phyloP scores from a whole-genome alignment of 148 eudicot genomes.

The Arctostaphylos glauca region DNA sequence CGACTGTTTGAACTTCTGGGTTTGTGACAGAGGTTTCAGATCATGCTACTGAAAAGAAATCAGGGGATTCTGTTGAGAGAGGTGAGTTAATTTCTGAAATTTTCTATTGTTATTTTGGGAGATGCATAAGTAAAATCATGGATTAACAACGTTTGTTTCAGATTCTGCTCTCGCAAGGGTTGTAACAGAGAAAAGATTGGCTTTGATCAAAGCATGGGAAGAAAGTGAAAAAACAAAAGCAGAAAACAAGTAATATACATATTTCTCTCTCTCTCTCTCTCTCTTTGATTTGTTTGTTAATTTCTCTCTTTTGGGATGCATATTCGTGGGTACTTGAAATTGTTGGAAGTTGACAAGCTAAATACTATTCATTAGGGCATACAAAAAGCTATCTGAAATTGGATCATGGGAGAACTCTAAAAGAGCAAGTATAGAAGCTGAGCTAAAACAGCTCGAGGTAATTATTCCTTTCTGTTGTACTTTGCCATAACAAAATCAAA shows the following conservation, averaged over 20 bases:
- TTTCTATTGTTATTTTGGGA: too few species aligned
- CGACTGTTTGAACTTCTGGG: neutral
- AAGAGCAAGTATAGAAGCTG: constrained; percentile 54
- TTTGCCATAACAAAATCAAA: neutral
- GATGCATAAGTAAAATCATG: neutral
- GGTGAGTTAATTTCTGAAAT: constrained; percentile 18
- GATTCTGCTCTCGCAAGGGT: constrained; percentile 47
- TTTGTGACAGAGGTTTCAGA: constrained; percentile 17
- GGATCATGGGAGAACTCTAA: constrained; percentile 60
- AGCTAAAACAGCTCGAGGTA: constrained; percentile 61
- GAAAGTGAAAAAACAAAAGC: constrained; percentile 59
- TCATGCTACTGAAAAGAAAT: constrained; percentile 24
- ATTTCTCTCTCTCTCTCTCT: neutral
- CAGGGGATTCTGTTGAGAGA: constrained; percentile 36
- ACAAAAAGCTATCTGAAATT: constrained; percentile 49
- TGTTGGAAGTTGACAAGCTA: neutral
- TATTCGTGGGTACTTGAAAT: neutral
- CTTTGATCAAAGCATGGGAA: constrained; percentile 75
- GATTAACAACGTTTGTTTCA: constrained; percentile 3
- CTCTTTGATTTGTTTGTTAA: neutral
- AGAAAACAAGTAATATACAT: constrained; percentile 47
- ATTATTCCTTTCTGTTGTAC: neutral
- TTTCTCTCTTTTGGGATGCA: neutral
- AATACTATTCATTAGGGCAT: constrained; percentile 45
- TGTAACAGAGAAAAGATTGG: constrained; percentile 56